Conservation (phyloP, 441 rosid species). For the Adansonia rubrostipa region DNA sequence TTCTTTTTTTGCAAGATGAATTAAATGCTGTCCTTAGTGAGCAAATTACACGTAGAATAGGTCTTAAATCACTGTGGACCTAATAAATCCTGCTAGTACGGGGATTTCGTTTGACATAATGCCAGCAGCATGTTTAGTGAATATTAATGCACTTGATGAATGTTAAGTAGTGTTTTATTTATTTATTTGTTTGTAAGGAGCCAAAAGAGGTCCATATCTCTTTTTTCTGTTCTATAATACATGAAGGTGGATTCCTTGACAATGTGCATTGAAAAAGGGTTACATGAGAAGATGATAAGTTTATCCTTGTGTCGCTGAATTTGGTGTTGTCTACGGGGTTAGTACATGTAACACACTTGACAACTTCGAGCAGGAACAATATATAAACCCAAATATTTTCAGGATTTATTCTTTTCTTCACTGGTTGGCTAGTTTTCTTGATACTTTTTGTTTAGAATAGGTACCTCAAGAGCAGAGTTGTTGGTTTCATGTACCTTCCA, state of each 20-base stretch:
- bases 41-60: background rate
- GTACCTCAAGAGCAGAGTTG: conserved; percentile 3
- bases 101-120: background rate
- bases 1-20: background rate
- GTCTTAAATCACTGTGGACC: background rate
- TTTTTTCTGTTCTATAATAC: background rate
- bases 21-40: background rate
- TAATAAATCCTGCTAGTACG: background rate
- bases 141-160: too few relatives aligned
- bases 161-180: background rate
- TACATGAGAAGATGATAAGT: background rate
- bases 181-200: background rate
- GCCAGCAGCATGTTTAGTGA: too few relatives aligned
- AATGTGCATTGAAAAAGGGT: background rate
- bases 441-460: background rate
- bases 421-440: background rate
- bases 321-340: background rate
- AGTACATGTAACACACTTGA: background rate
- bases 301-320: background rate
- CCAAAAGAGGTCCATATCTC: background rate
- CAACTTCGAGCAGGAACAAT: background rate
- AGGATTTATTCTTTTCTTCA: background rate
- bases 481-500: background rate
- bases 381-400: background rate
- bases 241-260: conserved; percentile 10